phyloP scores from a whole-genome alignment of 352 stramenopile genomes.

The Phytophthora melonis region DNA sequence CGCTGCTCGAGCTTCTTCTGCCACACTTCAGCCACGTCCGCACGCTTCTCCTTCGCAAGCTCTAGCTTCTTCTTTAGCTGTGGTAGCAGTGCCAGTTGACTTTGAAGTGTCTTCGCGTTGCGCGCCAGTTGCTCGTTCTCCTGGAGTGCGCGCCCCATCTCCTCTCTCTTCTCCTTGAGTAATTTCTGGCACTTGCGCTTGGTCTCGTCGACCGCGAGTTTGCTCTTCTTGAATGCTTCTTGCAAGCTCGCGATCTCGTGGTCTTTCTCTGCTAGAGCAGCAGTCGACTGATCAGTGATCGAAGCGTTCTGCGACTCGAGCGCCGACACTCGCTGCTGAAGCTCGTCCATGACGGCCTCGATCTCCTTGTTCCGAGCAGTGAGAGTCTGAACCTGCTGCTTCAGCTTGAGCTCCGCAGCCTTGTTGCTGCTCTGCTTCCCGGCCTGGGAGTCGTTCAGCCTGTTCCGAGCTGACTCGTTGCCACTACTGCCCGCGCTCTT shows the following conservation, averaged over 20 bases:
- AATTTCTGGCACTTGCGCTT: conserved; percentile 60
- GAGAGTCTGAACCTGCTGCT: conserved; percentile 43
- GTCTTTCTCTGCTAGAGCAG: conserved; percentile 35
- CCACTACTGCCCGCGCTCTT: conserved; percentile 27
- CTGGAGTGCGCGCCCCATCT: conserved; percentile 54
- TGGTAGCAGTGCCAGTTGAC: conserved; percentile 51
- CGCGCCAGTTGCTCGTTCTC: conserved; percentile 49
- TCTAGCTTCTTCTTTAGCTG: conserved; percentile 66
- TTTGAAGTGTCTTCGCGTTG: conserved; percentile 39
- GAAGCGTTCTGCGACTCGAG: conserved; percentile 33
- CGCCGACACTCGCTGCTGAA: conserved; percentile 50
- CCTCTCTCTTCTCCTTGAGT: conserved; percentile 66
- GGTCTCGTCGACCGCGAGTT: conserved; percentile 44
- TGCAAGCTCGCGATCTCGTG: conserved; percentile 29
- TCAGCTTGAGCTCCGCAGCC: conserved; percentile 29
- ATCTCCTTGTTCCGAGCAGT: conserved; percentile 27
- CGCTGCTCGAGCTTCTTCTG: conserved; percentile 43
- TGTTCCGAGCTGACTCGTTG: conserved; percentile 14
- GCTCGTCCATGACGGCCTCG: conserved; percentile 17
- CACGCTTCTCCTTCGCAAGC: conserved; percentile 55
- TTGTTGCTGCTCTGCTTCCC: conserved; percentile 29
- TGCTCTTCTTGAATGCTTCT: conserved; percentile 56
- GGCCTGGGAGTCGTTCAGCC: not conserved
- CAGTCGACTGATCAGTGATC: conserved; percentile 22
- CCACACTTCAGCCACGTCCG: conserved; percentile 27